These are phyloP conservation scores for Suhomyces bolitotheri DNA, from an alignment of 1,139 yeast genomes.

Conservation along the genomic window DNA sequence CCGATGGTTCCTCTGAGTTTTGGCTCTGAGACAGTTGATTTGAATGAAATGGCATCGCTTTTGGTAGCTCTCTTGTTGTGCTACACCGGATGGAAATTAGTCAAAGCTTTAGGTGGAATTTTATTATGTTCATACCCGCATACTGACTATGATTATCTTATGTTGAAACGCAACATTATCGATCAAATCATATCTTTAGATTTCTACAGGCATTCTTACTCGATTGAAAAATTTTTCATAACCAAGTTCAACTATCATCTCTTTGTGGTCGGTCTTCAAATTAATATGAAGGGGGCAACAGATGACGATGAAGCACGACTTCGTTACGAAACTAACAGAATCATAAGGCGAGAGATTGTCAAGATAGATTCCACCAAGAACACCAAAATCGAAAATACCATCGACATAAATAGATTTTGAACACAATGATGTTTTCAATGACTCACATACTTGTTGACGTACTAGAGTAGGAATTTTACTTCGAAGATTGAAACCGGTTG, in stretches of 20 bases:
- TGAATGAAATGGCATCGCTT: constrained; percentile 53
- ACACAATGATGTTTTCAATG: background rate
- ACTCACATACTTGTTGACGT: no score
- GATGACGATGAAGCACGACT: constrained; percentile 64
- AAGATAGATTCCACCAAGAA: constrained; percentile 25
- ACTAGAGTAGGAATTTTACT: no score
- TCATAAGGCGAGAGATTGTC: constrained; percentile 39
- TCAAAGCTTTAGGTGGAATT: constrained; percentile 52
- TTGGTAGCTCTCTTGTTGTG: constrained; percentile 51
- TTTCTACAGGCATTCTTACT: constrained; percentile 50
- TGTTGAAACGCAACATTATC: constrained; percentile 34
- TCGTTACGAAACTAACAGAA: constrained; percentile 53
- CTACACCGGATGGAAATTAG: constrained; percentile 56
- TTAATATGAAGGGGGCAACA: constrained; percentile 67
- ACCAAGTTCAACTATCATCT: constrained; percentile 63
- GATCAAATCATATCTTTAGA: constrained; percentile 46
- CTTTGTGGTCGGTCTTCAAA: constrained; percentile 54
- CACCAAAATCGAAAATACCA: constrained; percentile 55
- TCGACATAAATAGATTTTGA: constrained; percentile 53
- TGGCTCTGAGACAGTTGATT: constrained; percentile 34
- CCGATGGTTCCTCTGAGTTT: constrained; percentile 36
- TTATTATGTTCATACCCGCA: constrained; percentile 56
- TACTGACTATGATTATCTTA: constrained; percentile 39
- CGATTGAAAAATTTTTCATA: constrained; percentile 50
- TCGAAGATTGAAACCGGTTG: no score